These are phyloP conservation scores for Trichaptum fuscoviolaceum DNA, from an alignment of 768 basidiomycete genomes.

Conservation along the genomic window DNA sequence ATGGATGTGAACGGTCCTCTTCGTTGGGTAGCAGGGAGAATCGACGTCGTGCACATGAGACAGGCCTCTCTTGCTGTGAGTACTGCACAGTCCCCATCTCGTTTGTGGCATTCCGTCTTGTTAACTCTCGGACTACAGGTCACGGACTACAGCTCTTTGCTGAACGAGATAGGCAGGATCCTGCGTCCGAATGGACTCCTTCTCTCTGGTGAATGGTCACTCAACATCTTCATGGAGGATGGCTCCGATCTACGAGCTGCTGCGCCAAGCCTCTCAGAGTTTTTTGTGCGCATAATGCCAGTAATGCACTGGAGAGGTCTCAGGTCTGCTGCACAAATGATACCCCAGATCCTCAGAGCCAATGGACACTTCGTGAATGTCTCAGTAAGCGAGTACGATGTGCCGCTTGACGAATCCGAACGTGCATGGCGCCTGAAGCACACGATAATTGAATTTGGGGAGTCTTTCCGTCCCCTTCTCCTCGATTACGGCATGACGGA, in stretches of 20 bases:
- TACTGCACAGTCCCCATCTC: slow-evolving; percentile 13
- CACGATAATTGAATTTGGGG: slow-evolving; percentile 37
- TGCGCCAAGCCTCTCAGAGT: slow-evolving; percentile 28
- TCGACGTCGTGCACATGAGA: slow-evolving; percentile 68
- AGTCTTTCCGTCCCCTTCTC: slow-evolving; percentile 46
- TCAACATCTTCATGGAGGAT: slow-evolving; percentile 34
- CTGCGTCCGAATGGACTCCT: slow-evolving; percentile 70
- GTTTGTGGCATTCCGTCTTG: slow-evolving; percentile 5
- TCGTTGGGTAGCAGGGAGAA: slow-evolving; percentile 46
- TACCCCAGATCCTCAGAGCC: slow-evolving; percentile 33
- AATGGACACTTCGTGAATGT: slow-evolving; percentile 40
- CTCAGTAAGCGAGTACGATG: slow-evolving; percentile 25
- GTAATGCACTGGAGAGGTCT: slow-evolving; percentile 30
- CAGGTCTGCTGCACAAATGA: slow-evolving; percentile 27
- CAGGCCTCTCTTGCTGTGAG: slow-evolving; percentile 55
- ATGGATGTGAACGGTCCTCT: slow-evolving; percentile 51
- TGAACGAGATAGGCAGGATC: slow-evolving; percentile 57
- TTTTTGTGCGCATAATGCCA: neutral
- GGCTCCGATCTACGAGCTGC: slow-evolving; percentile 28
- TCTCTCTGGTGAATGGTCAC: slow-evolving; percentile 56
- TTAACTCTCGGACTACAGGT: slow-evolving; percentile 37
- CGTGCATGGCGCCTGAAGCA: slow-evolving; percentile 38
- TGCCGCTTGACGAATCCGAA: slow-evolving; percentile 49
- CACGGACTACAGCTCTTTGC: slow-evolving; percentile 43
- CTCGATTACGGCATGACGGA: slow-evolving; percentile 32